Base-by-base conservation (phyloP, 306 rosid genomes). In the Lathyrus oleraceus region DNA sequence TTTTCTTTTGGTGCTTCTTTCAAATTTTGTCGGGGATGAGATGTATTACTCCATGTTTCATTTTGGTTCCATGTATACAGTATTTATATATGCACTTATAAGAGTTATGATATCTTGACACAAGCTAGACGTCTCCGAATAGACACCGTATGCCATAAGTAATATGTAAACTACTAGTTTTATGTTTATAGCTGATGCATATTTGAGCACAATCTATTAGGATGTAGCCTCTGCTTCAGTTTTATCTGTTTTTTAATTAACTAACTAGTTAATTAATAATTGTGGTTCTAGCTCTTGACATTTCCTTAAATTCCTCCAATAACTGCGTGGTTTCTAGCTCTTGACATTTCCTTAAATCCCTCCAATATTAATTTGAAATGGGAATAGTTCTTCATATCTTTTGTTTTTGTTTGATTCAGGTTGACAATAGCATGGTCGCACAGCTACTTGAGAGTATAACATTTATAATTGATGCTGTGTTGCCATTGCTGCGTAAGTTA, bases 381-480 rank as follows among this genome's bases (percentile, higher is more conserved):
- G 65, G 72, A 59, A 73, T 36, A 45, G 28, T 44, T 39, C 61
- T 25, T 72, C 67, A 56, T 77, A 61, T 76, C 59, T 58, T 43
- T 14, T 9, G 32, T 53, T 20, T 71, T 68, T 77, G 32, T 59
- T 79, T 75, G 76, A 80, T 69, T 42, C 86, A 94, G 99, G 91
- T 82, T 73, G 97, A 94, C 71, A 87, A 77, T 74, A 89, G 87
- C 62, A 76, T 67, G 85, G 89, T 91, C 61, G 92, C 99, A 28
- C 84, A 83, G 52, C 77, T 94, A 67, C 85, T 87, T 70, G 97
- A 91, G 89, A 94, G 99, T 81, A 87, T 91, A 79, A 84, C 91
- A 75, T 94, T 87, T 77, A 84, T 94, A 83, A 91, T 94, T 67
- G 96, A 94, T 87, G 71, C 97, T 53, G 99, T 94, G 71, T 75